phyloP scores from a whole-genome alignment of 192 early-diverging fungal species.

The Diversispora epigaea region DNA sequence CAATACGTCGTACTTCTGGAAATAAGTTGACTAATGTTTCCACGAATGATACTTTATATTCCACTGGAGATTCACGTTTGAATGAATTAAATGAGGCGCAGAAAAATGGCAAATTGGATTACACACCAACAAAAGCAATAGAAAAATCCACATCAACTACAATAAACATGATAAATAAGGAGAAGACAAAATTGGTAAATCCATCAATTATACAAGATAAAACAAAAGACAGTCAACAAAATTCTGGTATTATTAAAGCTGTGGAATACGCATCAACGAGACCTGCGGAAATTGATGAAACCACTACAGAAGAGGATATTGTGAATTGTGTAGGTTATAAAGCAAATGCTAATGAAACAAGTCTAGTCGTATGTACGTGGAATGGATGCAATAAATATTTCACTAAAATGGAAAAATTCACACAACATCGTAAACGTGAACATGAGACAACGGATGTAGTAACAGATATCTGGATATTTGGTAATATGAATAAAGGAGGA shows the following conservation, averaged over 20 bases:
- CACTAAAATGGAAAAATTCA: slow-evolving; percentile 29
- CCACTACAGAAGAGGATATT: slow-evolving; percentile 27
- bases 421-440: slow-evolving; percentile 24
- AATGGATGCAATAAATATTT: slow-evolving; percentile 32
- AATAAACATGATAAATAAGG: background rate
- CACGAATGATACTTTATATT: background rate
- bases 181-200: background rate
- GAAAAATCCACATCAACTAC: background rate
- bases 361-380: slow-evolving; percentile 30
- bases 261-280: slow-evolving; percentile 21
- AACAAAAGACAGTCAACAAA: slow-evolving; percentile 1
- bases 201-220: background rate
- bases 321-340: slow-evolving; percentile 32
- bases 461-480: slow-evolving; percentile 32
- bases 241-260: background rate
- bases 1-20: background rate
- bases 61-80: background rate
- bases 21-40: background rate
- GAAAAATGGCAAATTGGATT: background rate
- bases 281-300: slow-evolving; percentile 15
- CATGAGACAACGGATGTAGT: slow-evolving; percentile 26
- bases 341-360: slow-evolving; percentile 32
- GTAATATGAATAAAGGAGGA: slow-evolving; percentile 34
- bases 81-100: background rate
- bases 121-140: background rate